These are phyloP conservation scores for Sporopachydermia lactativora DNA, from an alignment of 805 yeast genomes.

Conservation along the genomic window DNA sequence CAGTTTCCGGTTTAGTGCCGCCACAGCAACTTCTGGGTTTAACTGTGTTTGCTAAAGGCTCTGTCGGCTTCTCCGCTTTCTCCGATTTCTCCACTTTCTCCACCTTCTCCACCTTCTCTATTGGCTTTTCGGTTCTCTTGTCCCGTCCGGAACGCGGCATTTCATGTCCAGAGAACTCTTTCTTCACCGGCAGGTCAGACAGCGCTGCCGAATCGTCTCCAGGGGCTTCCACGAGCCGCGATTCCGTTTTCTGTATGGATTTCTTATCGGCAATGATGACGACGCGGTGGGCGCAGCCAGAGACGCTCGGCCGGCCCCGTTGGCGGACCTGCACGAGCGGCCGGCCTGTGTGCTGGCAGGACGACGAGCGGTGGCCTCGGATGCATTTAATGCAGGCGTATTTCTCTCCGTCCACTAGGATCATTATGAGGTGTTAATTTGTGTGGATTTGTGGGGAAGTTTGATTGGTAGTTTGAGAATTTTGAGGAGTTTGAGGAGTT, in stretches of 20 bases:
- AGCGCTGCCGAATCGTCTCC: conserved; percentile 11
- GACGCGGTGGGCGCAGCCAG: conserved; percentile 40
- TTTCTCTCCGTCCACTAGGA: conserved; percentile 62
- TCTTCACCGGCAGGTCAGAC: conserved; percentile 12
- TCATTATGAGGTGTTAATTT: conserved; percentile 46
- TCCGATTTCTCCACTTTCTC: conserved; percentile 21
- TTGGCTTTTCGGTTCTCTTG: conserved; percentile 2
- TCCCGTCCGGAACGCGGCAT: conserved; percentile 5
- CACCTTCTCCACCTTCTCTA: conserved; percentile 14
- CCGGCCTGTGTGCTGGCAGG: conserved; percentile 69
- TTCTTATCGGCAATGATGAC: conserved; percentile 38
- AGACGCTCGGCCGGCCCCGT: conserved; percentile 71
- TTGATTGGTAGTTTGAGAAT: background rate
- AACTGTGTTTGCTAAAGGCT: no score
- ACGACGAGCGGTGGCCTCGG: conserved; percentile 82
- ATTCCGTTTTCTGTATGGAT: conserved; percentile 4
- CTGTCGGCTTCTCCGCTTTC: no score
- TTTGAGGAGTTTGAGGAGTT: no score
- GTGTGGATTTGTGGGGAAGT: conserved; percentile 1
- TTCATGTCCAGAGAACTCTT: conserved; percentile 5
- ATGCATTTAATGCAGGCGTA: conserved; percentile 82
- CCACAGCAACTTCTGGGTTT: no score
- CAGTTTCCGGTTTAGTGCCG: no score
- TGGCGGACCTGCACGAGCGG: conserved; percentile 76
- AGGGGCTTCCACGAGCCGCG: conserved; percentile 10